phyloP scores from a whole-genome alignment of 371 early-diverging fungal species.

The Apophysomyces elegans region DNA sequence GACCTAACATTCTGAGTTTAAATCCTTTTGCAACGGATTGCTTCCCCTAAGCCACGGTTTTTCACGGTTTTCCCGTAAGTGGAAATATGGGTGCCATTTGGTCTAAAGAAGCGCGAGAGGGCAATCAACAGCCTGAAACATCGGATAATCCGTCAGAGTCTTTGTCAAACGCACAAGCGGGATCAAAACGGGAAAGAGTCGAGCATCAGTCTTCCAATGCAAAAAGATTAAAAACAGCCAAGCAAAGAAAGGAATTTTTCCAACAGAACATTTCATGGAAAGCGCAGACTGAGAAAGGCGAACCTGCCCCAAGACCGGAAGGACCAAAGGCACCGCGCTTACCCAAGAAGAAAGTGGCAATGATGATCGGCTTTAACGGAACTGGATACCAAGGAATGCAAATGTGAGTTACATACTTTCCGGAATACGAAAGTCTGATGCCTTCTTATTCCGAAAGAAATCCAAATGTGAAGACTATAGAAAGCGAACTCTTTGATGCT shows the following conservation, averaged over 20 bases:
- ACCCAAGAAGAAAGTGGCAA: conserved; percentile 89
- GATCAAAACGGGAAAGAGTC: background rate
- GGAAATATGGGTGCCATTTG: too few relatives aligned
- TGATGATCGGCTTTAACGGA: conserved; percentile 93
- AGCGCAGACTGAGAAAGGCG: conserved; percentile 9
- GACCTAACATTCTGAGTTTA: too few relatives aligned
- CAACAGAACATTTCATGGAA: conserved; percentile 25
- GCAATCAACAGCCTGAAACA: too few relatives aligned
- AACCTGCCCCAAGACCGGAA: background rate
- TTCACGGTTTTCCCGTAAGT: too few relatives aligned
- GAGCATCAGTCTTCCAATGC: background rate
- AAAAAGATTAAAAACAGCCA: conserved; percentile 22
- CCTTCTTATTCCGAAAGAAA: conserved; percentile 36
- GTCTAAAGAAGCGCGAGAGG: too few relatives aligned
- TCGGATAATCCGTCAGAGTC: too few relatives aligned
- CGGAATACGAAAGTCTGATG: background rate
- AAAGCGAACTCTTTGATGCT: conserved; percentile 80
- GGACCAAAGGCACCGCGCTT: conserved; percentile 44
- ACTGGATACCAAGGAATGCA: conserved; percentile 98
- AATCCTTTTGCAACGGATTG: too few relatives aligned
- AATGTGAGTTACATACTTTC: conserved; percentile 56
- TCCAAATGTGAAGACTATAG: conserved; percentile 78
- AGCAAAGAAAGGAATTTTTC: conserved; percentile 31
- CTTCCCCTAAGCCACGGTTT: too few relatives aligned
- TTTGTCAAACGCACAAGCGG: background rate